These are phyloP conservation scores for Fusarium sp. DNA, from an alignment of 2,329 filamentous ascomycete species.

Conservation along the genomic window DNA sequence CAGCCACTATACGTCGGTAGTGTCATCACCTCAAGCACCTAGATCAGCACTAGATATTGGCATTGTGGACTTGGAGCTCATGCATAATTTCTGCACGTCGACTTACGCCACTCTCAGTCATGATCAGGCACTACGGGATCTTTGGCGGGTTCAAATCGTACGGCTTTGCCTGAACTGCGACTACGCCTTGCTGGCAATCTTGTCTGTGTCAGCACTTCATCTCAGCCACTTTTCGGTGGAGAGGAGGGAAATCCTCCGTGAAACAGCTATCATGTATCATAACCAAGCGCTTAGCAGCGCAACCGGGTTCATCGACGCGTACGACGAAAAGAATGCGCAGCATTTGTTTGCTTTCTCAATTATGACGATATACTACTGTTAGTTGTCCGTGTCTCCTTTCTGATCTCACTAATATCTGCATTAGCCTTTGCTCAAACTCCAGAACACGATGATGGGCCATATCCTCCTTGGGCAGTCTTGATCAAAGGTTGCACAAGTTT, in stretches of 20 bases:
- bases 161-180: neutral
- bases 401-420: too few species aligned
- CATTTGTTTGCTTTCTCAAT: neutral
- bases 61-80: neutral
- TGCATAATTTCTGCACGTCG: neutral
- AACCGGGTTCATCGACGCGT: neutral
- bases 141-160: neutral
- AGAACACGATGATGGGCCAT: neutral
- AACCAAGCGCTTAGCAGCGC: neutral
- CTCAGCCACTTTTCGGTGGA: neutral
- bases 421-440: neutral
- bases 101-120: neutral
- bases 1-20: neutral
- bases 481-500: neutral
- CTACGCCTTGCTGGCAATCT: neutral
- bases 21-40: neutral
- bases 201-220: neutral
- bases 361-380: neutral
- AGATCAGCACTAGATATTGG: rapidly evolving
- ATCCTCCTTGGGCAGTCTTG: neutral
- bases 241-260: neutral
- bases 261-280: neutral
- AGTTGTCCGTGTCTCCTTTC: rapidly evolving
- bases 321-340: neutral
- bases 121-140: neutral